Evolutionary conservation across 805 yeast species (phyloP), one percentile per base, ranked within the genome.

Genomic region (Sugiyamaella marilandica): DNA sequence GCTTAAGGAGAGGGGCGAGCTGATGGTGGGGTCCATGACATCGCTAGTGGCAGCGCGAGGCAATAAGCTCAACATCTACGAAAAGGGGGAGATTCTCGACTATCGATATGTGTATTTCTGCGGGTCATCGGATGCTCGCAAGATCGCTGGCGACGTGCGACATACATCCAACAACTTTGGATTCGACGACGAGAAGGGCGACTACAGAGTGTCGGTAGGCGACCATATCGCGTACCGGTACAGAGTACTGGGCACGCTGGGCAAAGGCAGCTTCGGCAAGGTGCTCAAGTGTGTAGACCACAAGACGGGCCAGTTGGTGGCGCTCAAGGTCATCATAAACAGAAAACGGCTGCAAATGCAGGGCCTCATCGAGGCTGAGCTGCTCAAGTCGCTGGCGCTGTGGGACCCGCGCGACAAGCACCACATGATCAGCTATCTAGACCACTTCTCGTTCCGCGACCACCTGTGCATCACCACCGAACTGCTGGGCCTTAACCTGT

Each of bases 401-500:
- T 66, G 69, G 56, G 70, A 67, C 45, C 59, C 63, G 8, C 60
- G 65, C 1, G 72, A 65, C 43, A 53, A 58, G 39, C 62, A 64
- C 52, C 70, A 71, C 45, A 69, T 84, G n/a, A 64, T 87, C 43
- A 66, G 74, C 16, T 85, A 84, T 60, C 63, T 73, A 35, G 86
- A 83, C 41, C 89, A 86, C 67, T 88, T 88, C 69, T 80, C 79
- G 57, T 89, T 88, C 65, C 74, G 95, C 53, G 83, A 87, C 18
- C 96, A 88, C 62, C 78, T 88, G 71, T 88, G 95, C 65, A 85
- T 88, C 36, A 80, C 81, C 1, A 85, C 91, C 0, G 96, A 89
- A 63, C 67, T 84, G 5, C 70, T 89, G 16, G 80, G 88, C 0
- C 68, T 85, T 14, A 87, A 86, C 53, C 64, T 88, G 34, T 85